These are phyloP conservation scores for Beauveria rudraprayagi DNA, from an alignment of 2,329 filamentous ascomycete species.

Conservation along the genomic window DNA sequence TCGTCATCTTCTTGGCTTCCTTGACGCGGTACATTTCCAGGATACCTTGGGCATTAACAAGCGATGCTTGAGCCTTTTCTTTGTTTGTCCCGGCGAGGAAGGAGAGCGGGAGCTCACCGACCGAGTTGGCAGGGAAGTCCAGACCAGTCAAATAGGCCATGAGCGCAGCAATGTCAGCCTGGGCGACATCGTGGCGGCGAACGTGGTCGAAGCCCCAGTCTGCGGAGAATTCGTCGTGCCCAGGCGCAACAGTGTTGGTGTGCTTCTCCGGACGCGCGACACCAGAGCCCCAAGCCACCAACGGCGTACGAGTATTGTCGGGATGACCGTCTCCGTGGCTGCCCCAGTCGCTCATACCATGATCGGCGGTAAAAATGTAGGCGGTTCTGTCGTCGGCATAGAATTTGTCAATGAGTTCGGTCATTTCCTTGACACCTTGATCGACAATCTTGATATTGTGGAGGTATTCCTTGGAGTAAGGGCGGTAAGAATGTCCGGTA, in stretches of 20 bases:
- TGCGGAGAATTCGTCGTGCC: conserved; percentile 84
- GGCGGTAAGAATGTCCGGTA: conserved; percentile 74
- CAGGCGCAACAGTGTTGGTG: conserved; percentile 52
- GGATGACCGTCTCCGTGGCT: conserved; percentile 97
- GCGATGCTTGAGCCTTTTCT: conserved; percentile 74
- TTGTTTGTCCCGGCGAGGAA: conserved; percentile 65
- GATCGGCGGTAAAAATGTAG: conserved; percentile 94
- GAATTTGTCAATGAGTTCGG: conserved; percentile 73
- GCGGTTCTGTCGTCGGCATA: conserved; percentile 81
- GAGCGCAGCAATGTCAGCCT: conserved; percentile 88
- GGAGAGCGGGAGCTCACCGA: conserved; percentile 80
- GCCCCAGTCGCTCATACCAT: conserved; percentile 99
- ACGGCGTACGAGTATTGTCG: conserved; percentile 88
- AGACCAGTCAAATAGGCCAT: conserved; percentile 89
- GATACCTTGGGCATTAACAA: conserved; percentile 79
- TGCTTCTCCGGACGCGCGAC: conserved; percentile 64
- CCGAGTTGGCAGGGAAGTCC: conserved; percentile 91
- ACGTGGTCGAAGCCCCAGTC: conserved; percentile 81
- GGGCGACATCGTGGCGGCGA: conserved; percentile 80
- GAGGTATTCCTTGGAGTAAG: conserved; percentile 92
- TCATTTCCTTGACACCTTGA: conserved; percentile 76
- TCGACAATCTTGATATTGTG: conserved; percentile 94
- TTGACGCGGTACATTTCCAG: conserved; percentile 96
- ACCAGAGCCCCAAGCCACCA: conserved; percentile 90
- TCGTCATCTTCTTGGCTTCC: conserved; percentile 71